Base-by-base conservation (phyloP, 2,329 filamentous ascomycete genomes). In the Arthrobotrys conoides region DNA sequence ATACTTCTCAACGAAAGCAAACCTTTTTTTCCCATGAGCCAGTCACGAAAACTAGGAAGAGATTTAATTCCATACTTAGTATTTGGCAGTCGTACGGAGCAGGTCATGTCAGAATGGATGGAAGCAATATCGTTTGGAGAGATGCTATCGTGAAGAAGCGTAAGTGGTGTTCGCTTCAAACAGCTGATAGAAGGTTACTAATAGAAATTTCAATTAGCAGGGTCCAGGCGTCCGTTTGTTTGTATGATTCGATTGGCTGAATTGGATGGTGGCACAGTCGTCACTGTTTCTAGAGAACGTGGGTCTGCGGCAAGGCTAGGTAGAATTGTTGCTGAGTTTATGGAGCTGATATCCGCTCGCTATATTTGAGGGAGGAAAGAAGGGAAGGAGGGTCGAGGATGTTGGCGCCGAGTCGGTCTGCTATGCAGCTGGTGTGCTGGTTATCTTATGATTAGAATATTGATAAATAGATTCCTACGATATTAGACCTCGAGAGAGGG, bases 51-150 rank as follows among this genome's bases (percentile, higher is more conserved):
- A 48, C 65, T 44, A 55, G 53, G 27, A 57, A 36, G 38, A 59
- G 63, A 1, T 33, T 72, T 22, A 63, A 55, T 33, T 33, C 24
- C 8, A 46, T 38, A 5, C 67, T 78, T 59, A 49, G 67, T 51
- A 53, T 48, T 8, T 78, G 75, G 75, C 75, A 78, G 41, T 67
- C 75, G 33, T 78, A 72, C 44, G 75, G 75, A 38, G 63, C 55
- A 16, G 75, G 75, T 12, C 68, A 67, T 22, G 68, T 65, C 44
- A 44, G 75, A n/a, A 72, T 65, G 68, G 63, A 63, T 8, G 63
- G 20, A 16, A 24, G 38, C 16, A 41, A 41, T 8, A 68, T 78
- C 59, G 33, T 72, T 44, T 78, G 75, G 75, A 64, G 46, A 24
- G 75, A 71, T 41, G 66, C 22, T 48, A 49, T 22, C 10, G 59